Evolutionary conservation across 1,284 basidiomycete genomes (phyloP).

Genomic region (Coriolopsis trogii): DNA sequence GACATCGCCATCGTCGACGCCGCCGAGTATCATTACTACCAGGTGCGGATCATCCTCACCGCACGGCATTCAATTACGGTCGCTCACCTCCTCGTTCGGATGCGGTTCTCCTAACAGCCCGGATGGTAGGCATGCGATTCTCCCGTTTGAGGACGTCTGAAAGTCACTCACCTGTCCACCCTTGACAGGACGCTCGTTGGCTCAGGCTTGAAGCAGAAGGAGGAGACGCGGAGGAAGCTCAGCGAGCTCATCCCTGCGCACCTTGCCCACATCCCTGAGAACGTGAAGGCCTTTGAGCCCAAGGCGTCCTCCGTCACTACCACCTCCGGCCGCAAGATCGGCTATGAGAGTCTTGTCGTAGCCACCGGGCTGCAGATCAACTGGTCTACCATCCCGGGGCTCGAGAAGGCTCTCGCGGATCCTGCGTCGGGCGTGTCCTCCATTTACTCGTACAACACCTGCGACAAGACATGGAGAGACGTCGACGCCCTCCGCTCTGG

Average conservation of each 20-base stretch:
- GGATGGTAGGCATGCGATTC: constrained; percentile 61
- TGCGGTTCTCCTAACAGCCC: constrained; percentile 48
- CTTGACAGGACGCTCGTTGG: constrained; percentile 87
- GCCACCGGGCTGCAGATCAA: constrained; percentile 89
- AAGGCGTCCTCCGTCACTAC: constrained; percentile 75
- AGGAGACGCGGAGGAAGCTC: constrained; percentile 70
- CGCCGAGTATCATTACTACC: constrained; percentile 78
- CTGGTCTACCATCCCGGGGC: constrained; percentile 78
- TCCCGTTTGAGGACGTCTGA: neutral
- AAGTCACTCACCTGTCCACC: constrained; percentile 10
- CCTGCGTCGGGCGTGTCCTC: constrained; percentile 84
- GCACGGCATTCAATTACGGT: neutral
- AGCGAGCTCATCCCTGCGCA: constrained; percentile 72
- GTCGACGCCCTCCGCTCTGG: constrained; percentile 78
- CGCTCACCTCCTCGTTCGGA: constrained; percentile 4
- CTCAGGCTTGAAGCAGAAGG: constrained; percentile 77
- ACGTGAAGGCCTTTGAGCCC: constrained; percentile 80
- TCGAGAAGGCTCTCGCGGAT: constrained; percentile 79
- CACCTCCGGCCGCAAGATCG: constrained; percentile 68
- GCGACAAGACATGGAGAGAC: constrained; percentile 86
- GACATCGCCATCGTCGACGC: constrained; percentile 88
- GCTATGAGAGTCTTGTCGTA: constrained; percentile 89
- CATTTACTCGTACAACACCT: constrained; percentile 91
- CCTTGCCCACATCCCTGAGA: constrained; percentile 75
- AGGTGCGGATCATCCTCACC: constrained; percentile 46